phyloP scores from a whole-genome alignment of 2,329 filamentous ascomycete species.

The Penicillium sp. region DNA sequence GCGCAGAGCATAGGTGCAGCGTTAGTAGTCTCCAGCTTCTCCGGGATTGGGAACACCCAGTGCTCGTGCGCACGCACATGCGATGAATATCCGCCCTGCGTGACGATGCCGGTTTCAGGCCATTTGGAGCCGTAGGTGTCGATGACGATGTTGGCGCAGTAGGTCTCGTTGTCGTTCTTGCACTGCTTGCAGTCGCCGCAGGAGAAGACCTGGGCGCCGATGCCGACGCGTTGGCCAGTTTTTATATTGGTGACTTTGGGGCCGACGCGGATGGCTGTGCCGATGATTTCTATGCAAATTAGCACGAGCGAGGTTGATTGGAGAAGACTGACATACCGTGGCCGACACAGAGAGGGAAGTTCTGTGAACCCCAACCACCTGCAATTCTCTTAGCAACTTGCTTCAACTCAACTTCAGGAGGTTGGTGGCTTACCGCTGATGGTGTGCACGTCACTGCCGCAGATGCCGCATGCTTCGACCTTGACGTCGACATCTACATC shows the following conservation, averaged over 20 bases:
- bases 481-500: constrained; percentile 73
- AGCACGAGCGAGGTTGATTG: neutral
- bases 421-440: constrained; percentile 44
- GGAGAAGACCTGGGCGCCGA: constrained; percentile 64
- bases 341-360: constrained; percentile 51
- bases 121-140: constrained; percentile 54
- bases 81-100: constrained; percentile 35
- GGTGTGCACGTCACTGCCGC: constrained; percentile 68
- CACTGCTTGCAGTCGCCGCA: constrained; percentile 64
- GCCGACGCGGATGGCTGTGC: constrained; percentile 64
- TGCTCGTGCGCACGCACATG: constrained; percentile 32
- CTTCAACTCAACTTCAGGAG: no score
- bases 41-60: constrained; percentile 37
- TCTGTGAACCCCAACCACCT: constrained; percentile 53
- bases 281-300: constrained; percentile 59
- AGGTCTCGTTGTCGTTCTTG: constrained; percentile 64
- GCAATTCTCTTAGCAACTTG: neutral
- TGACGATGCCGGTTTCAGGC: constrained; percentile 59
- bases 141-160: constrained; percentile 54
- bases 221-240: constrained; percentile 61
- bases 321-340: constrained; percentile 35
- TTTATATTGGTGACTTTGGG: constrained; percentile 60
- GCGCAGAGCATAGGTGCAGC: constrained; percentile 36
- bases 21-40: constrained; percentile 25
- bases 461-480: constrained; percentile 76